Evolutionary conservation across 805 yeast species (phyloP), one percentile per base, ranked within the genome.

Genomic region (Priceomyces melissophilus): DNA sequence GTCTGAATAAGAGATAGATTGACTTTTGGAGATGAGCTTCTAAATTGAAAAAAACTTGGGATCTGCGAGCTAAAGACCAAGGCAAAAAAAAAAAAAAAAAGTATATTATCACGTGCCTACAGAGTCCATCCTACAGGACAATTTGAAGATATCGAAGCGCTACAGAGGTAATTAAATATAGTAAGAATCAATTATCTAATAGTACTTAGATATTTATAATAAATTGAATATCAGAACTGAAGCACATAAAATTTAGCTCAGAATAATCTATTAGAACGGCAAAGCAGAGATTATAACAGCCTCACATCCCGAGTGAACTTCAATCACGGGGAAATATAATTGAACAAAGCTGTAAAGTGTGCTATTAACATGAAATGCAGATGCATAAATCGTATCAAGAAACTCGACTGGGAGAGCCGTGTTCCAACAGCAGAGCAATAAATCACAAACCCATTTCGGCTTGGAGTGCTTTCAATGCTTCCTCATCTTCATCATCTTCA

Each of bases 381-480:
- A 20, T 20, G 25, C 25, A 20, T 20, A 8, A 20, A 20, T 20
- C 25, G 8, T 20, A 20, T 20, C 25, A 20, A 4, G 25, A 20
- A 20, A 20, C 25, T 20, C 25, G 25, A 20, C 25, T 5, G 25
- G 4, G 8, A 20, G 4, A 8, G 25, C 25, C 25, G 8, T 20
- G 25, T 8, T 20, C 25, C 25, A 8, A 20, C 4, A 20, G 8
- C 25, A 20, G 25, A 33, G 12, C 36, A 33, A 16, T 17, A 28
- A 2, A 31, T 65, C 63, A 84, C 59, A 84, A 69, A 10, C 93
- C 93, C 93, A 86, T 85, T 62, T 86, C 93, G 17, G 88, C 91
- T 61, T 86, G 95, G 48, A 86, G 65, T 43, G 84, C 89, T 55
- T 78, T 78, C 58, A 86, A 72, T 26, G 93, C 95, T 57, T 79